A percentile compares a stretch with the other conserved stretches of the same genome.
Evolutionary conservation across 1,139 yeast species (phyloP).

Genomic region (Pichia sp.): DNA sequence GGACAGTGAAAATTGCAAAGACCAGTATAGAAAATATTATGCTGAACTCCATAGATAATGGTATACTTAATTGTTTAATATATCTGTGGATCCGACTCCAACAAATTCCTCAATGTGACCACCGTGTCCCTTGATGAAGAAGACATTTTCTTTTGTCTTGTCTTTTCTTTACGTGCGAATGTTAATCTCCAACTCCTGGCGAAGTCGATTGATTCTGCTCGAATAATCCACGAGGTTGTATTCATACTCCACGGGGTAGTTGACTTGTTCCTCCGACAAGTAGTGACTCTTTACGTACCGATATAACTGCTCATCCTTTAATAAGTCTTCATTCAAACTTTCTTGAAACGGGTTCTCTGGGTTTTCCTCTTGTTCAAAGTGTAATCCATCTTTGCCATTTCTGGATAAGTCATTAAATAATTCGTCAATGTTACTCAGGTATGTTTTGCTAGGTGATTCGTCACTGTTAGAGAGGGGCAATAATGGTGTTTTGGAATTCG

Average conservation of each 20-base stretch:
- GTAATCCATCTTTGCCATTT: conserved; percentile 3
- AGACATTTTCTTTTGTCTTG: too few relatives aligned
- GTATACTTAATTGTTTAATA: too few relatives aligned
- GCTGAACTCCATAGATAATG: too few relatives aligned
- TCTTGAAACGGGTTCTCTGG: too few relatives aligned
- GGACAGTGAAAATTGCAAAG: too few relatives aligned
- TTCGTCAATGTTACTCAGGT: conserved; percentile 9
- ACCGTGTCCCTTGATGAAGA: too few relatives aligned
- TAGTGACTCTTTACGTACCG: conserved; percentile 34
- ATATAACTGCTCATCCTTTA: conserved; percentile 39
- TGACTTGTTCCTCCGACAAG: conserved; percentile 24
- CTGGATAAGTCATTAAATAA: conserved; percentile 7
- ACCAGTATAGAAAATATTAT: background rate
- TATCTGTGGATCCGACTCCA: too few relatives aligned
- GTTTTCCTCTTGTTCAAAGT: background rate
- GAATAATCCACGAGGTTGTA: conserved; percentile 18
- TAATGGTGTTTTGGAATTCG: conserved; percentile 7
- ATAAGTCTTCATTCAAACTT: conserved; percentile 32
- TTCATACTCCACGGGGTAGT: conserved; percentile 27
- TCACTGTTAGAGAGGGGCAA: background rate
- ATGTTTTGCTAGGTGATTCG: conserved; percentile 1
- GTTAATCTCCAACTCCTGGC: too few relatives aligned
- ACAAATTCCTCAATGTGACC: too few relatives aligned
- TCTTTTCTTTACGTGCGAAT: too few relatives aligned
- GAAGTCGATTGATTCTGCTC: conserved; percentile 1